Evolutionary conservation across 495 filamentous ascomycete genomes (phyloP), one percentile per base, ranked within the genome.

Genomic region (Bryoglossum gracile): DNA sequence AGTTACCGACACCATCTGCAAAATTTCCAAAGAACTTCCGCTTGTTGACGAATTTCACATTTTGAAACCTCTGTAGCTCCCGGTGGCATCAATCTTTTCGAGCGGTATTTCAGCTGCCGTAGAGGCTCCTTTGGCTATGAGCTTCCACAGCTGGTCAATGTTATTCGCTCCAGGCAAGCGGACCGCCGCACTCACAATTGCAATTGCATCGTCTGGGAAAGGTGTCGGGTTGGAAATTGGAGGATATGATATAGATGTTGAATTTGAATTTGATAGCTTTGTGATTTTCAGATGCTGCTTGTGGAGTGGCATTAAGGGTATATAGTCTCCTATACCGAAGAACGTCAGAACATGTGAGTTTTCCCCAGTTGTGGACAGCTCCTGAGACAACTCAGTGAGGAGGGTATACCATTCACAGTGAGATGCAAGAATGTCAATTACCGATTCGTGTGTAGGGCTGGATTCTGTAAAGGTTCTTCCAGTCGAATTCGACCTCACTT

Each of bases 1-100:
- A 69, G n/a, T 71, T 53, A 55, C 80, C 71, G 21, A 74, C 65
- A 4, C 74, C 61, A n/a, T 32, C 19, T 6, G 83, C 53, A 53
- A 72, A 72, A 44, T 72, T 67, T 3, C 68, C 70, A 19, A 23
- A 50, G 9, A 14, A 36, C 10, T 43, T 43, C n/a, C 38, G 4
- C 9, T 4, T 11, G 5, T n/a, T 19, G 2, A 14, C 4, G 2
- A 2, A 18, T 18, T 35, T 3, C 4, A 3, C 33, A 3, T 3
- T 3, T 35, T 13, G 33, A 35, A 35, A 13, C 3, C 3, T 13
- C 11, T 11, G 10, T 35, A n/a, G n/a, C n/a, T n/a, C n/a, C n/a
- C n/a, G n/a, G n/a, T 8, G 14, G 19, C 2, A 21, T 39, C 16
- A 9, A 39, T 10, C n/a, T 18, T 14, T 9, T 39, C 36, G 2